A percentile compares a stretch with the other conserved stretches of the same genome.
Evolutionary conservation across 2,329 filamentous ascomycete species (phyloP).

Genomic region (Microdochium paspali): DNA sequence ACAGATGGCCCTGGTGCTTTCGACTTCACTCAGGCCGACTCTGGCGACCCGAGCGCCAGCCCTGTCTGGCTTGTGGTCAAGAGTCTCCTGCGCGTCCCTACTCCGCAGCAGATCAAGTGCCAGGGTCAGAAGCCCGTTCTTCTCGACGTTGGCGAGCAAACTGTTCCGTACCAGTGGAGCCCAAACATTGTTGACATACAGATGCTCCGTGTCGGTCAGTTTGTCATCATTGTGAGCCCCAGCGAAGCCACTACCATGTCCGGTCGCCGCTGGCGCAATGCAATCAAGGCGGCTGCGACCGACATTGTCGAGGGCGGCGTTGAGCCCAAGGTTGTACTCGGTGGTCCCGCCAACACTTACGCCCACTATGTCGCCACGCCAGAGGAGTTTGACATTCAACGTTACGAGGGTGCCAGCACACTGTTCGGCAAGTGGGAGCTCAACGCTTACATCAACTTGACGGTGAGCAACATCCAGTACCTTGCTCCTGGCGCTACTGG

Average conservation of each 20-base stretch:
- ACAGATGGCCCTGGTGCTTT: slow-evolving; percentile 82
- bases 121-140: slow-evolving; percentile 77
- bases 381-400: slow-evolving; percentile 75
- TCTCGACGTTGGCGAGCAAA: slow-evolving; percentile 73
- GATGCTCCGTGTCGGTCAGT: slow-evolving; percentile 69
- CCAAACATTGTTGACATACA: slow-evolving; percentile 88
- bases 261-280: slow-evolving; percentile 74
- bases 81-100: slow-evolving; percentile 59
- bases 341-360: slow-evolving; percentile 83
- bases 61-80: slow-evolving; percentile 72
- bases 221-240: slow-evolving; percentile 76
- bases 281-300: slow-evolving; percentile 43
- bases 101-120: slow-evolving; percentile 59
- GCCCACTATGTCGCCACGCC: slow-evolving; percentile 71
- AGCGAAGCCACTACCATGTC: slow-evolving; percentile 90
- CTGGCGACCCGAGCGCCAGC: slow-evolving; percentile 57
- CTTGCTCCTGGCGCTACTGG: slow-evolving; percentile 41
- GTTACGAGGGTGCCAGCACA: slow-evolving; percentile 92
- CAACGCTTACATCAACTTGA: slow-evolving; percentile 80
- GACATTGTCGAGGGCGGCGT: slow-evolving; percentile 25
- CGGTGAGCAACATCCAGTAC: slow-evolving; percentile 60
- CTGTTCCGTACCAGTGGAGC: slow-evolving; percentile 70
- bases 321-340: slow-evolving; percentile 66
- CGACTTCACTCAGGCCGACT: slow-evolving; percentile 80
- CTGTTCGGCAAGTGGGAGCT: slow-evolving; percentile 78